Conservation (phyloP, 768 basidiomycete genomes). For the Strobilomyces dryophilus region DNA sequence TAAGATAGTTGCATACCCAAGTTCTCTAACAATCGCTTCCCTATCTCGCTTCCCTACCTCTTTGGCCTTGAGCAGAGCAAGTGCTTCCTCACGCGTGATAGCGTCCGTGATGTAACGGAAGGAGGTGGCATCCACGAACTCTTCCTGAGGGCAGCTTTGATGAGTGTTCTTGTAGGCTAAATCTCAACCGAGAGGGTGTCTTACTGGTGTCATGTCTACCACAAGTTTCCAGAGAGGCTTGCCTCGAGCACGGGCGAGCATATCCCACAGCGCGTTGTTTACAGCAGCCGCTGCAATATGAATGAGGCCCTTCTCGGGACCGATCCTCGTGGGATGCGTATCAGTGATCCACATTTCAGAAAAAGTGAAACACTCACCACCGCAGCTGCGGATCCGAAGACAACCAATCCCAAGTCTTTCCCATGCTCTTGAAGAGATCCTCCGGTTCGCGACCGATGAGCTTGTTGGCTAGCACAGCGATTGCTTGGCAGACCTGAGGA, state of each 20-base stretch:
- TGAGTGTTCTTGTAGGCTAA: neutral
- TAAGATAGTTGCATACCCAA: conserved; percentile 45
- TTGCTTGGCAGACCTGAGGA: conserved; percentile 72
- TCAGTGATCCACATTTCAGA: neutral
- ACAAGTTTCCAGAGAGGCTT: conserved; percentile 96
- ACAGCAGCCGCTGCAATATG: conserved; percentile 87
- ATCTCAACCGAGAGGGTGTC: conserved; percentile 5
- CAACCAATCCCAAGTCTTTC: conserved; percentile 83
- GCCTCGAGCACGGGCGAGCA: conserved; percentile 72
- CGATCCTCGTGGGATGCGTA: conserved; percentile 53
- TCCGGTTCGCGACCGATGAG: conserved; percentile 81
- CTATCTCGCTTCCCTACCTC: conserved; percentile 75
- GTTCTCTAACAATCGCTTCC: conserved; percentile 66
- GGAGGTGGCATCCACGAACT: conserved; percentile 68
- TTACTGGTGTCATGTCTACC: conserved; percentile 80
- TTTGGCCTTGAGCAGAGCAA: conserved; percentile 74
- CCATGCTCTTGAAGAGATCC: conserved; percentile 85
- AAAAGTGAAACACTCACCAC: conserved; percentile 47
- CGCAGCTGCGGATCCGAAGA: conserved; percentile 86
- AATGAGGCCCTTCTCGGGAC: conserved; percentile 94
- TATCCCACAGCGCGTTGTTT: conserved; percentile 92
- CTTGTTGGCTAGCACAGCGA: conserved; percentile 74
- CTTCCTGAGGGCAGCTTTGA: conserved; percentile 49
- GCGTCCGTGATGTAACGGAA: conserved; percentile 93
- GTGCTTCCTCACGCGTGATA: conserved; percentile 86